Conservation (phyloP, 192 early-diverging fungal species). For the Rhizoclosmatium globosum region DNA sequence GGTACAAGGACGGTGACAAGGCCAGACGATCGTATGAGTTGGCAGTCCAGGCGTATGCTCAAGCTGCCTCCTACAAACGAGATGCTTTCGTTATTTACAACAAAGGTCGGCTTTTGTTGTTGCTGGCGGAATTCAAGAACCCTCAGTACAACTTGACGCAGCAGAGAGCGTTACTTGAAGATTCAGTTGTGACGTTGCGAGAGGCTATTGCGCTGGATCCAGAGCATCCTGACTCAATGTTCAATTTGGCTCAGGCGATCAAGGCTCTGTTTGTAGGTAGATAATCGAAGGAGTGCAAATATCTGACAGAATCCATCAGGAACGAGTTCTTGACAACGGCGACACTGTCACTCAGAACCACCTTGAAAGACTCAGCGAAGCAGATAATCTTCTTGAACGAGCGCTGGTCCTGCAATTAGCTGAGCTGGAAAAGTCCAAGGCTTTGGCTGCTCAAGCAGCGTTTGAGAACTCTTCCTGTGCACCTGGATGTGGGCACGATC, state of each 20-base stretch:
- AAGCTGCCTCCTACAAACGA: slow-evolving; percentile 52
- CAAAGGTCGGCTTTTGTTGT: slow-evolving; percentile 62
- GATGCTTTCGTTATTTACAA: slow-evolving; percentile 58
- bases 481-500: slow-evolving; percentile 11
- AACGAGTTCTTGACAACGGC: slow-evolving; percentile 56
- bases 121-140: slow-evolving; percentile 60
- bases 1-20: slow-evolving; percentile 73
- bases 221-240: slow-evolving; percentile 67
- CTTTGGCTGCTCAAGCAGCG: not conserved
- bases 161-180: slow-evolving; percentile 56
- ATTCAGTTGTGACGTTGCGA: slow-evolving; percentile 62
- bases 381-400: slow-evolving; percentile 38
- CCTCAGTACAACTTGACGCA: slow-evolving; percentile 55
- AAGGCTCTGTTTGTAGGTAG: slow-evolving; percentile 64
- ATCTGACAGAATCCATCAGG: slow-evolving; percentile 45
- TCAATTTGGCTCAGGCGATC: slow-evolving; percentile 75
- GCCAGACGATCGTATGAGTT: slow-evolving; percentile 71
- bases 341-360: slow-evolving; percentile 29
- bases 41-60: slow-evolving; percentile 59
- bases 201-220: slow-evolving; percentile 58
- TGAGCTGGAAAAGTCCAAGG: slow-evolving; percentile 9
- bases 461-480: not conserved
- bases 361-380: slow-evolving; percentile 35
- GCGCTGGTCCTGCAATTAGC: slow-evolving; percentile 32
- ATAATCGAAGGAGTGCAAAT: not conserved